Conservation (phyloP, 495 filamentous ascomycete genomes). For the Penicillium argentinense region DNA sequence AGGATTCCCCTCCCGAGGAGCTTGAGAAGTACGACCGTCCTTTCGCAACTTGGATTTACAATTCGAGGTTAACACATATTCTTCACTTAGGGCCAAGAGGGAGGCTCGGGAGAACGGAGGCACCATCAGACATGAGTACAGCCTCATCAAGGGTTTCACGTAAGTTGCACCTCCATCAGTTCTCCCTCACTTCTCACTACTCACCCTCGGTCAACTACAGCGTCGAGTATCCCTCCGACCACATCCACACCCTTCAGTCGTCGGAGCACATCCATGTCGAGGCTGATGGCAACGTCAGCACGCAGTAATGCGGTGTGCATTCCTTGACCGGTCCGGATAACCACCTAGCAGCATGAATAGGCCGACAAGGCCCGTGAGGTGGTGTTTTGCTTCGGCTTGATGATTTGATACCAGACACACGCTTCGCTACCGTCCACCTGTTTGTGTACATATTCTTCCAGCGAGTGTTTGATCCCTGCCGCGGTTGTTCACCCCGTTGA, state of each 20-base stretch:
- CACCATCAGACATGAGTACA: conserved; percentile 78
- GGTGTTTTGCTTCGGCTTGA: conserved; percentile 15
- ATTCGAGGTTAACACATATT: conserved; percentile 7
- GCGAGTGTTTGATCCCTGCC: background rate
- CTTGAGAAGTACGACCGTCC: conserved; percentile 56
- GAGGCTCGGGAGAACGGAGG: conserved; percentile 69
- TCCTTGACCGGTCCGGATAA: background rate
- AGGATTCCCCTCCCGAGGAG: conserved; percentile 56
- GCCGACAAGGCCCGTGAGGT: background rate
- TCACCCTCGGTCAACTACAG: conserved; percentile 39
- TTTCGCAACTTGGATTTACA: background rate
- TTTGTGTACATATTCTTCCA: conserved; percentile 11
- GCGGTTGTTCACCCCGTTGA: background rate
- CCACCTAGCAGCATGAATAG: conserved; percentile 3
- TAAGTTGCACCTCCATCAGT: conserved; percentile 43
- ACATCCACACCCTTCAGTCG: conserved; percentile 57
- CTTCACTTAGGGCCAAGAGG: conserved; percentile 65
- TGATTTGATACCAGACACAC: conserved; percentile 20
- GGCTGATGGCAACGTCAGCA: conserved; percentile 66
- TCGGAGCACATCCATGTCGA: conserved; percentile 78
- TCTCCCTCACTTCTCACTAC: background rate
- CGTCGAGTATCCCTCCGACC: conserved; percentile 69
- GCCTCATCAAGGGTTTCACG: conserved; percentile 87
- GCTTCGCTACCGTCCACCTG: conserved; percentile 10
- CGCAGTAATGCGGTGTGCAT: conserved; percentile 50